Conservation (phyloP, 768 basidiomycete species). For the Cystofilobasidium bisporidii region DNA sequence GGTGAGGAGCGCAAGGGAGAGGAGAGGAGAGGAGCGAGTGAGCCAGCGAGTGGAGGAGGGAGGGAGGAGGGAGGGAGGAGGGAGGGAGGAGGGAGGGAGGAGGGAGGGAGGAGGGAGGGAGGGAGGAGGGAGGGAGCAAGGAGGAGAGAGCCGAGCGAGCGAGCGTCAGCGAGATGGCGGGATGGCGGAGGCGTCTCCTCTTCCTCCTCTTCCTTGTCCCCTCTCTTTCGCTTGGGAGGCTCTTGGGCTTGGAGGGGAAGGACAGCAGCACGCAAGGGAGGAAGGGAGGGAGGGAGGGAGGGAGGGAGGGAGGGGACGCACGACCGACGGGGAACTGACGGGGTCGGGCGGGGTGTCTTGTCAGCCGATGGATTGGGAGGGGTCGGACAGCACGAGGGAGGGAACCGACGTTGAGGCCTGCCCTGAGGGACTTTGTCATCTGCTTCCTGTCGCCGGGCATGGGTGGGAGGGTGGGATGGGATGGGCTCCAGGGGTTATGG, state of each 20-base stretch:
- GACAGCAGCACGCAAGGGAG: constrained; percentile 3
- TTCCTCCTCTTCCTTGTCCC: too few species aligned
- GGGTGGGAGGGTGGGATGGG: too few species aligned
- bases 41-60: background rate
- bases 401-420: background rate
- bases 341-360: background rate
- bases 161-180: too few species aligned
- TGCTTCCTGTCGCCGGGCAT: background rate
- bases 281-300: background rate
- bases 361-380: background rate
- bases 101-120: too few species aligned
- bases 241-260: background rate
- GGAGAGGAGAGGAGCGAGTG: constrained; percentile 56
- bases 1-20: constrained; percentile 42
- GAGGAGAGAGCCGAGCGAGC: too few species aligned
- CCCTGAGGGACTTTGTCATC: background rate
- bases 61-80: constrained; percentile 7
- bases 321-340: background rate
- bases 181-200: too few species aligned
- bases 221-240: too few species aligned
- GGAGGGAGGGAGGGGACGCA: constrained; percentile 1
- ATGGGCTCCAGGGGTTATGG: too few species aligned
- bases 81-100: too few species aligned
- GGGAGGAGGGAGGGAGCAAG: too few species aligned
- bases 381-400: background rate